Conservation (phyloP, 23 red algal genomes). For the Gracilariopsis chorda region DNA sequence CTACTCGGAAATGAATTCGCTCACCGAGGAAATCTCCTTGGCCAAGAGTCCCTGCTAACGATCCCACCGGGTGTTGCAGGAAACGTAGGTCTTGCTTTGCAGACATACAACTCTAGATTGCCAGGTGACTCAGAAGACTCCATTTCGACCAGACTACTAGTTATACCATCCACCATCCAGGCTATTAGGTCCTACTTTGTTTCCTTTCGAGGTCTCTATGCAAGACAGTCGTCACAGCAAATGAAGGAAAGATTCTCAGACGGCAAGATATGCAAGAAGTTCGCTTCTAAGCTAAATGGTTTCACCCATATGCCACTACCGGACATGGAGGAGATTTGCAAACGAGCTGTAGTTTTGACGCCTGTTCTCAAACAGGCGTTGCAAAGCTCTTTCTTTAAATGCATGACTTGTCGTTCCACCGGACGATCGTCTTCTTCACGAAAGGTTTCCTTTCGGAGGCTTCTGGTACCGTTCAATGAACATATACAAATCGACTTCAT, state of each 20-base stretch:
- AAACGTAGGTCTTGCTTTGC: background rate
- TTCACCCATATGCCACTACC: conserved; percentile 11
- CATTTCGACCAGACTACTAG: background rate
- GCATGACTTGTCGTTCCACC: background rate
- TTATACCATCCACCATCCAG: background rate
- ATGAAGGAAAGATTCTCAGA: background rate
- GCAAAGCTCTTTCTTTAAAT: background rate
- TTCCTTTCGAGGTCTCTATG: background rate
- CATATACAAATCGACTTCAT: conserved; percentile 32
- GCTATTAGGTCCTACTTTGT: background rate
- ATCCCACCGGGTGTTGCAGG: background rate
- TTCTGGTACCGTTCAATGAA: conserved; percentile 10
- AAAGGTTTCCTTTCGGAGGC: conserved; percentile 20
- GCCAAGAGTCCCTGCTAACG: background rate
- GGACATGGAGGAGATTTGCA: conserved; percentile 17
- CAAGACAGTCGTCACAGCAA: background rate
- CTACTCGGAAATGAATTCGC: background rate
- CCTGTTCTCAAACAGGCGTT: background rate
- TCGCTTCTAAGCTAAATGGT: conserved; percentile 19
- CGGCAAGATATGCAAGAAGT: background rate
- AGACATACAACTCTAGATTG: background rate
- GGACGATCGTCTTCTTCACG: background rate
- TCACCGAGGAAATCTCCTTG: background rate
- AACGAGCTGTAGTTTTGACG: background rate
- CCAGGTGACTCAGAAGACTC: background rate